Evolutionary conservation across 345 rosid species (phyloP).

Genomic region (Syzygium oleosum): DNA sequence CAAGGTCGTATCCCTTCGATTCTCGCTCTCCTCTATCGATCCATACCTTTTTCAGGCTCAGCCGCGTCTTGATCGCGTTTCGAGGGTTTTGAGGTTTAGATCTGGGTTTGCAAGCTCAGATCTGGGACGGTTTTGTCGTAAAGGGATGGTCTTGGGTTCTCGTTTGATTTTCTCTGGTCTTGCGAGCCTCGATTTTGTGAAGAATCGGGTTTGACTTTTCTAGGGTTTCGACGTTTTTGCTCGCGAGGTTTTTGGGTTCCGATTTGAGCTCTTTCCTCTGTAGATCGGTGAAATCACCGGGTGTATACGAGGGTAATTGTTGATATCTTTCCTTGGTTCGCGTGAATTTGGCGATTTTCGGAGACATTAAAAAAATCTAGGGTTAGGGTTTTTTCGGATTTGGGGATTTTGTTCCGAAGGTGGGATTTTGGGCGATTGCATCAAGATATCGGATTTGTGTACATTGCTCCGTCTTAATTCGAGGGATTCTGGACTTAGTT

Average conservation of each 20-base stretch:
- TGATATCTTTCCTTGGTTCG: background rate
- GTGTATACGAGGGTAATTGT: background rate
- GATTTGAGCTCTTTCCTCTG: background rate
- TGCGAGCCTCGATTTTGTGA: background rate
- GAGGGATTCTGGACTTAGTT: conserved; percentile 1
- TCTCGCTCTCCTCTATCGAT: conserved; percentile 5
- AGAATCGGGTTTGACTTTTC: background rate
- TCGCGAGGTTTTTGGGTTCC: background rate
- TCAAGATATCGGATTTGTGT: background rate
- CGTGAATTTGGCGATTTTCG: conserved; percentile 2
- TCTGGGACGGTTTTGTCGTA: background rate
- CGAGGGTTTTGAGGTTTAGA: conserved; percentile 7
- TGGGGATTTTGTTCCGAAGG: conserved; percentile 4
- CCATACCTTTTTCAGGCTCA: background rate
- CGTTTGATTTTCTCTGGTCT: background rate
- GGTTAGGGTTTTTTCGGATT: conserved; percentile 15
- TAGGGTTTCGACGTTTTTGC: background rate
- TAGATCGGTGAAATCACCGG: conserved; percentile 4
- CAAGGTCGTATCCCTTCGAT: background rate
- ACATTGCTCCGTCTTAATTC: background rate
- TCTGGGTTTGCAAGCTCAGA: background rate
- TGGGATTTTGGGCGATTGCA: background rate
- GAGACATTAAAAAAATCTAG: conserved; percentile 16
- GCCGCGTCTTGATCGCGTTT: background rate
- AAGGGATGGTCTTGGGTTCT: background rate